These are phyloP conservation scores for Suillus bovinus DNA, from an alignment of 768 basidiomycete genomes.

Conservation along the genomic window DNA sequence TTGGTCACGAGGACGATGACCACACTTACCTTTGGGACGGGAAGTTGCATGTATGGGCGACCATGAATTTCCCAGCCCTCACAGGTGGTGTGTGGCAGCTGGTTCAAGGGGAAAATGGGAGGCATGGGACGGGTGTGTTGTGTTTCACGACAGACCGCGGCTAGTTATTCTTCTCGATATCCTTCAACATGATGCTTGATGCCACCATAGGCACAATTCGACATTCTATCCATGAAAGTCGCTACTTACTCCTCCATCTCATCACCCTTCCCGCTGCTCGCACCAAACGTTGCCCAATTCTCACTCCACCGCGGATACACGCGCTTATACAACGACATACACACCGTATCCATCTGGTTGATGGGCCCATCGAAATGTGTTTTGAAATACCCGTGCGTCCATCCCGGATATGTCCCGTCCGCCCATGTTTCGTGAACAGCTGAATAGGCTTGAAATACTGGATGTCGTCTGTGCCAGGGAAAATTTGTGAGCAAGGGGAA, in stretches of 20 bases:
- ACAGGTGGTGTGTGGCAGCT: slow-evolving; percentile 56
- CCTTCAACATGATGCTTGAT: not conserved
- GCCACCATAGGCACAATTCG: too few relatives aligned
- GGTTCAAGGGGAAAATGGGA: slow-evolving; percentile 52
- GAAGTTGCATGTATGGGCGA: slow-evolving; percentile 56
- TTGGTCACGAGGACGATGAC: slow-evolving; percentile 69
- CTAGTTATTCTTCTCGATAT: not conserved
- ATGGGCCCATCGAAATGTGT: slow-evolving; percentile 93
- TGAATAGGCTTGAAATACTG: slow-evolving; percentile 88
- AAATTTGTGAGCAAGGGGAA: slow-evolving; percentile 10
- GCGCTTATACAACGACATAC: slow-evolving; percentile 94
- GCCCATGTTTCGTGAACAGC: slow-evolving; percentile 89
- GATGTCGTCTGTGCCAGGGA: slow-evolving; percentile 64
- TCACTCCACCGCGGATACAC: slow-evolving; percentile 60
- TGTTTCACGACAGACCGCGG: not conserved
- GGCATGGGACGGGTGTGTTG: too few relatives aligned
- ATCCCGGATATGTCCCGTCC: slow-evolving; percentile 61
- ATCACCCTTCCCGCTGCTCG: slow-evolving; percentile 20
- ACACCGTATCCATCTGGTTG: slow-evolving; percentile 96
- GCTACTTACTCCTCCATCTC: slow-evolving; percentile 22
- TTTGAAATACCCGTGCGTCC: slow-evolving; percentile 98
- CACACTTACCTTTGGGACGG: slow-evolving; percentile 59
- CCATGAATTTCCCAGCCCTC: slow-evolving; percentile 67
- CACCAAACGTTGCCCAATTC: slow-evolving; percentile 40
- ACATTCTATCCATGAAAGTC: too few relatives aligned